These are phyloP conservation scores for Agarophyton chilense DNA, from an alignment of 23 red algal species.

Conservation along the genomic window DNA sequence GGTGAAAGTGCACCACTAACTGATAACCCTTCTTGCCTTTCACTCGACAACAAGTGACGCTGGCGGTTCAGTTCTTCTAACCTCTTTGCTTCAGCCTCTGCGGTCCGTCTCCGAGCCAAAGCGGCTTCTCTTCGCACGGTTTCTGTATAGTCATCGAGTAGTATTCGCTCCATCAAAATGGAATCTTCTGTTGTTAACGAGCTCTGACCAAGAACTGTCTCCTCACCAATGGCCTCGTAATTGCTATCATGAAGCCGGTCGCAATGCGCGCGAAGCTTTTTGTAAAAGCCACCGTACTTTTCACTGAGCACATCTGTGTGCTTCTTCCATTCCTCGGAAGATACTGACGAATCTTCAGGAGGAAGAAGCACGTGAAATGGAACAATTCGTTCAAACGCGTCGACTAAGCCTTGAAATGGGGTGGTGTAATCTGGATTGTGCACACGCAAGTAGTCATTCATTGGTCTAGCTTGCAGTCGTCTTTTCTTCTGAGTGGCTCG, in stretches of 20 bases:
- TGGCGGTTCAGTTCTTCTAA: background rate
- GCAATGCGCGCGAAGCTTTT: background rate
- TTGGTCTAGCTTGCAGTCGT: background rate
- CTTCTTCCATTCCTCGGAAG: constrained; percentile 2
- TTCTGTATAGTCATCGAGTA: constrained; percentile 6
- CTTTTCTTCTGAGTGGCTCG: constrained; percentile 8
- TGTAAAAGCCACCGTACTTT: background rate
- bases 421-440: constrained; percentile 30
- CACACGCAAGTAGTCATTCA: constrained; percentile 7
- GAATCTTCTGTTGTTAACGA: constrained; percentile 26
- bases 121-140: constrained; percentile 22
- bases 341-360: background rate
- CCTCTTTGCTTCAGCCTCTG: background rate
- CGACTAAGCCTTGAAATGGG: constrained; percentile 11
- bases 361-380: constrained; percentile 15
- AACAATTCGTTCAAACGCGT: constrained; percentile 29
- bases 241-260: background rate
- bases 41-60: background rate
- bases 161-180: constrained; percentile 2
- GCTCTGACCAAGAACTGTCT: background rate
- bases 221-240: constrained; percentile 9
- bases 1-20: background rate
- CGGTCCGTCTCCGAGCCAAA: background rate
- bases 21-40: background rate
- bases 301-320: background rate